Percentiles rank a stretch among this genome's conserved stretches.
These are phyloP conservation scores for Emericellopsis cladophorae DNA, from an alignment of 2,329 filamentous ascomycete genomes.

Conservation along the genomic window DNA sequence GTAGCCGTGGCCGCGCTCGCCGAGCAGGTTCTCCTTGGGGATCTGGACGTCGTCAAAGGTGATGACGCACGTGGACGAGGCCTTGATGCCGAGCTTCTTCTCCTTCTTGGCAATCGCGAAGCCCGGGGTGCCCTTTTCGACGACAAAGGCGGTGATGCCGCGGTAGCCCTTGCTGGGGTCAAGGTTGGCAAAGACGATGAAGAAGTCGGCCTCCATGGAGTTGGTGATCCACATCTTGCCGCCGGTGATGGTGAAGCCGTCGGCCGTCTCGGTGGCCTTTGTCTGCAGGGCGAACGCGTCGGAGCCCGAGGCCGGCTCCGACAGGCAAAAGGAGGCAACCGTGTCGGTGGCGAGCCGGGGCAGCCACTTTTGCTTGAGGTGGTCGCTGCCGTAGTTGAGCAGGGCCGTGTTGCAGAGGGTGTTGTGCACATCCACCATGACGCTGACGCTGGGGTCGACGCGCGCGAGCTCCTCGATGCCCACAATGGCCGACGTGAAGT, in stretches of 20 bases:
- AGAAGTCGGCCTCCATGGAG: conserved; percentile 83
- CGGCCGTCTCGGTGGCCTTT: conserved; percentile 70
- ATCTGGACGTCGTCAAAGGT: conserved; percentile 95
- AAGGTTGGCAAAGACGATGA: conserved; percentile 96
- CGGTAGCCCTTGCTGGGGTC: conserved; percentile 89
- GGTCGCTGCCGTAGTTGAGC: conserved; percentile 67
- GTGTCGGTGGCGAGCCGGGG: conserved; percentile 84
- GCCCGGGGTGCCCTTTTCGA: conserved; percentile 79
- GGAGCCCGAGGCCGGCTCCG: conserved; percentile 83
- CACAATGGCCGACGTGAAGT: conserved; percentile 92
- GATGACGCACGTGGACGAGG: conserved; percentile 91
- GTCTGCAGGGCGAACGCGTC: conserved; percentile 94
- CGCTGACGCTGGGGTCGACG: conserved; percentile 88
- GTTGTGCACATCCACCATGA: conserved; percentile 95
- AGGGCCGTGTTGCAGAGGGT: conserved; percentile 93
- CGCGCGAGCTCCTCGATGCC: conserved; percentile 94
- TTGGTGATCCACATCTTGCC: conserved; percentile 99
- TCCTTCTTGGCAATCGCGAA: conserved; percentile 98
- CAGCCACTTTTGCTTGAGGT: conserved; percentile 74
- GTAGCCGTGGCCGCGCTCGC: conserved; percentile 84
- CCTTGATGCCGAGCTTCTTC: conserved; percentile 96
- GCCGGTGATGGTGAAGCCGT: conserved; percentile 78
- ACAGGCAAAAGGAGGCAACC: conserved; percentile 85
- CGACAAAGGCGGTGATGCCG: conserved; percentile 90
- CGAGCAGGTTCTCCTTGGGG: conserved; percentile 77